These are phyloP conservation scores for Penicillium flavigenum DNA, from an alignment of 495 filamentous ascomycete genomes.

Conservation along the genomic window DNA sequence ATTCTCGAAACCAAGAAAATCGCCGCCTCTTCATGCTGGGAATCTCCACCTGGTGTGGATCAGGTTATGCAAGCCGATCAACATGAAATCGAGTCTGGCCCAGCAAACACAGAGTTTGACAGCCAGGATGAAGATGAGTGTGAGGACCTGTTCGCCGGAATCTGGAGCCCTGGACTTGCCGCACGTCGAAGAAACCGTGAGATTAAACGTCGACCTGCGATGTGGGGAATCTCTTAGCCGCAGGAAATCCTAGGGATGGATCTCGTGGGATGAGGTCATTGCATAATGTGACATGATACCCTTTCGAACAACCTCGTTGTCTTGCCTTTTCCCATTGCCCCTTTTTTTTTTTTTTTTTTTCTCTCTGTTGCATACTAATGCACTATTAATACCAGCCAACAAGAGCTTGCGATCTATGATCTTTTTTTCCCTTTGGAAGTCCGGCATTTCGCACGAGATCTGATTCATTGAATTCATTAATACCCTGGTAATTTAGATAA, in stretches of 20 bases:
- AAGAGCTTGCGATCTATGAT: neutral
- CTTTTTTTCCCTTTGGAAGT: neutral
- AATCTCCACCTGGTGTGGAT: constrained; percentile 40
- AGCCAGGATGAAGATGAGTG: constrained; percentile 93
- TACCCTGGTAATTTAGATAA: neutral
- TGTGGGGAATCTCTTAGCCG: constrained; percentile 32
- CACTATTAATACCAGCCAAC: neutral
- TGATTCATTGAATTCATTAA: constrained; percentile 8
- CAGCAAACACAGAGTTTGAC: constrained; percentile 68
- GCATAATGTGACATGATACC: constrained; percentile 11
- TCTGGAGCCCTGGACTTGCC: constrained; percentile 75
- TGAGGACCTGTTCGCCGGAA: constrained; percentile 85
- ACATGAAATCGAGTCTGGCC: constrained; percentile 10
- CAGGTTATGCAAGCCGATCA: neutral
- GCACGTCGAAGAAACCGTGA: constrained; percentile 60
- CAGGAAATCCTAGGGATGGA: neutral
- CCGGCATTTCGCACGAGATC: neutral
- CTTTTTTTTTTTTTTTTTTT: neutral
- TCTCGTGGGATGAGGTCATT: constrained; percentile 1
- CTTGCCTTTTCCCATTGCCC: neutral
- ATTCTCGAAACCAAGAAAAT: constrained; percentile 87
- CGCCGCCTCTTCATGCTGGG: constrained; percentile 65
- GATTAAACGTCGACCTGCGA: constrained; percentile 31
- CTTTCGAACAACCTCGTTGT: neutral
- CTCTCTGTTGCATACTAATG: neutral